Percentiles rank a stretch among this genome's conserved stretches.
Evolutionary conservation across 1,139 yeast species (phyloP).

Genomic region (Sporopachydermia cereana): DNA sequence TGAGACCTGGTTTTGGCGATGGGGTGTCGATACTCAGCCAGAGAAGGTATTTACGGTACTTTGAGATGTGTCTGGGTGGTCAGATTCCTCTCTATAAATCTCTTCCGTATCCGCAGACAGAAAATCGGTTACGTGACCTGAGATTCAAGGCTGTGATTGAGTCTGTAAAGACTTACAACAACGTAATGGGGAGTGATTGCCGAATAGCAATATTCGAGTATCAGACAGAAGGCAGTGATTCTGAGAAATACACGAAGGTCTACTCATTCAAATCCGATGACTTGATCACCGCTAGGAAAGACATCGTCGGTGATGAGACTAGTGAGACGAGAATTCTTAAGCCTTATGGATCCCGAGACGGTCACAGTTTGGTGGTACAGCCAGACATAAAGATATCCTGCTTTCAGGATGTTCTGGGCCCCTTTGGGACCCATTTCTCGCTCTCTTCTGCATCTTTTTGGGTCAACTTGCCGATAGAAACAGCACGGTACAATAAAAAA

Average conservation of each 20-base stretch:
- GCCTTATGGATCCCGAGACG: no score
- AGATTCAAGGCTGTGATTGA: neutral
- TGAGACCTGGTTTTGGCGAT: slow-evolving; percentile 41
- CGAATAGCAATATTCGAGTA: neutral
- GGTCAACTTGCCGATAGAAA: slow-evolving; percentile 19
- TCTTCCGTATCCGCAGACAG: neutral
- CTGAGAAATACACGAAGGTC: neutral
- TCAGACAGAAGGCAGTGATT: slow-evolving; percentile 3
- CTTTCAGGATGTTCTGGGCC: neutral
- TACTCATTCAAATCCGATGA: slow-evolving; percentile 13
- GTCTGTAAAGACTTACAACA: neutral
- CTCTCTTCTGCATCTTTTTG: slow-evolving; percentile 23
- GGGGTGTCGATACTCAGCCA: slow-evolving; percentile 75
- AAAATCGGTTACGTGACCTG: neutral
- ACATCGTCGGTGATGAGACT: no score
- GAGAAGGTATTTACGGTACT: slow-evolving; percentile 51
- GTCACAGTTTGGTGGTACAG: no score
- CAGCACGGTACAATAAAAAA: slow-evolving; percentile 12
- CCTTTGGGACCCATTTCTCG: slow-evolving; percentile 7
- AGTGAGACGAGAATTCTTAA: no score
- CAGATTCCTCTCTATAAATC: slow-evolving; percentile 3
- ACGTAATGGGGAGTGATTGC: neutral
- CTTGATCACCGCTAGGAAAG: no score
- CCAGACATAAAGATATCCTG: slow-evolving; percentile 7
- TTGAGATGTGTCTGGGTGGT: slow-evolving; percentile 26